These are phyloP conservation scores for Sequoiadendron giganteum DNA, from an alignment of 75 land plant genomes.

Conservation along the genomic window DNA sequence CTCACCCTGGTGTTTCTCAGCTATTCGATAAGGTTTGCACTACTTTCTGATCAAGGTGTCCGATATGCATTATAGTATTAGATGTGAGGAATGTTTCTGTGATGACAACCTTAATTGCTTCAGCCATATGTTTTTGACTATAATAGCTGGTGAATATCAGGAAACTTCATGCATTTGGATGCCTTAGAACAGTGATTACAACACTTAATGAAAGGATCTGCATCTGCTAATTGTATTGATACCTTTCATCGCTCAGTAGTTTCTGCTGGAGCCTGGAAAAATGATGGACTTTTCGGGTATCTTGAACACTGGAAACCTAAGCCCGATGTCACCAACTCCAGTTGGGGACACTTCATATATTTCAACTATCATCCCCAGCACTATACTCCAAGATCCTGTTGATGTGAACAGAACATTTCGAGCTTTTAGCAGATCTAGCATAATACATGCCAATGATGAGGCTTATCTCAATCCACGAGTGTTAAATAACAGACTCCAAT, in stretches of 20 bases:
- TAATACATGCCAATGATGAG: background rate
- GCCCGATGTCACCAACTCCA: constrained; percentile 8
- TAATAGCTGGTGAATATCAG: background rate
- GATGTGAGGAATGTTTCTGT: background rate
- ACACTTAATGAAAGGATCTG: background rate
- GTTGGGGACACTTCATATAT: background rate
- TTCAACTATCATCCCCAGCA: background rate
- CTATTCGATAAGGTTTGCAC: background rate
- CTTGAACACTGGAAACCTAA: constrained; percentile 8
- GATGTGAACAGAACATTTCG: background rate
- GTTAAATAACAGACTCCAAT: background rate
- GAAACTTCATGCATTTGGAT: background rate
- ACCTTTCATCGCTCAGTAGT: background rate
- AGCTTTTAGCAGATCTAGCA: background rate
- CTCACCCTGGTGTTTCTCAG: background rate
- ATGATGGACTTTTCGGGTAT: background rate
- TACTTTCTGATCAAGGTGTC: background rate
- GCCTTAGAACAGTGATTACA: background rate
- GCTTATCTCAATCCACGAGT: background rate
- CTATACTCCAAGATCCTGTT: background rate
- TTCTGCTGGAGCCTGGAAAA: background rate
- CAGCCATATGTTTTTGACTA: background rate
- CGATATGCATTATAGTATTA: no score
- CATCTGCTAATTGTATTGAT: background rate
- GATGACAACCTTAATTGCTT: background rate